Percentiles rank a stretch among this genome's conserved stretches.
These are phyloP conservation scores for Lipomyces kockii DNA, from an alignment of 805 yeast species.

Conservation along the genomic window DNA sequence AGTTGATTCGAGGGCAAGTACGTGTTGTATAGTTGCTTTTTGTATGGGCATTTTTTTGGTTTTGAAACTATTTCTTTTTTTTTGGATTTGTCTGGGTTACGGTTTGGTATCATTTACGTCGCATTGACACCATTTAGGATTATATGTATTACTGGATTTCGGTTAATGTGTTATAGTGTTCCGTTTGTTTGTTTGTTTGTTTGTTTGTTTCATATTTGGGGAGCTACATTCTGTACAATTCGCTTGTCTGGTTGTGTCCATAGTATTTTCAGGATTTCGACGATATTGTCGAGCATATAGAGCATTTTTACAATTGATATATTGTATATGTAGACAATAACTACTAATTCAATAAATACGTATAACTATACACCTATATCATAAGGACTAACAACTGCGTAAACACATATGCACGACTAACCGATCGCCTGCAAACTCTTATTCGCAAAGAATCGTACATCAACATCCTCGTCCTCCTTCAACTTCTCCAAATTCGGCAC, in stretches of 20 bases:
- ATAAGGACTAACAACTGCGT: background rate
- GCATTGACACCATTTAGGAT: background rate
- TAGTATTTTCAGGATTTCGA: background rate
- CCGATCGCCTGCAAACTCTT: constrained; percentile 31
- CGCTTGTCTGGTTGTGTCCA: background rate
- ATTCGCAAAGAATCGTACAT: constrained; percentile 82
- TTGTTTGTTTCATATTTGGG: background rate
- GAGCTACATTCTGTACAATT: background rate
- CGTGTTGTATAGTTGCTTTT: background rate
- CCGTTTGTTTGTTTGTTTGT: background rate
- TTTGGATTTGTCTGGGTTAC: background rate
- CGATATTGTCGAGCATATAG: background rate
- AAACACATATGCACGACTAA: constrained; percentile 9
- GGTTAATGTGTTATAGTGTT: background rate
- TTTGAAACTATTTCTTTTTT: background rate
- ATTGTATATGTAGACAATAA: background rate
- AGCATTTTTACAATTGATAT: background rate
- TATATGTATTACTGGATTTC: background rate
- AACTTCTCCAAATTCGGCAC: constrained; percentile 72
- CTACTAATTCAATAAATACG: background rate
- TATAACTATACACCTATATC: constrained; percentile 2
- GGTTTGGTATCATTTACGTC: background rate
- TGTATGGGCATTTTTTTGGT: background rate
- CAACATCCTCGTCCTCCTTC: constrained; percentile 76
- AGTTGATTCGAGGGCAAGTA: background rate